Evolutionary conservation across 768 basidiomycete genomes (phyloP).

Genomic region (Pholiota microspora): DNA sequence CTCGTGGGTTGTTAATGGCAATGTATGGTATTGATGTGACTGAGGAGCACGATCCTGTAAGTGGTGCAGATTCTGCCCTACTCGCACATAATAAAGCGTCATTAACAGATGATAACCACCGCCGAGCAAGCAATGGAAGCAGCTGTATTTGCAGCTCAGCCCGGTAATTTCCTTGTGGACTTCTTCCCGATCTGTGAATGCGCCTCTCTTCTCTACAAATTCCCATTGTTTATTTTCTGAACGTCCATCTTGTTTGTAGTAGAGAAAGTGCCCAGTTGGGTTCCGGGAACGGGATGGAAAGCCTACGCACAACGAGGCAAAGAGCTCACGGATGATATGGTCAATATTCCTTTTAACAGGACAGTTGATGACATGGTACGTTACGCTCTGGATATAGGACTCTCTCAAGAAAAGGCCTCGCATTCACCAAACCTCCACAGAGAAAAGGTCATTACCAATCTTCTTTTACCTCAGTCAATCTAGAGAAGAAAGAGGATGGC

Average conservation of each 20-base stretch:
- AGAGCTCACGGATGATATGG: slow-evolving; percentile 29
- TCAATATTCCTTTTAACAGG: slow-evolving; percentile 35
- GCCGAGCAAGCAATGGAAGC: slow-evolving; percentile 22
- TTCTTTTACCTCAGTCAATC: slow-evolving; percentile 17
- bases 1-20: slow-evolving; percentile 19
- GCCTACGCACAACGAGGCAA: slow-evolving; percentile 32
- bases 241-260: slow-evolving; percentile 7
- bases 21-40: slow-evolving; percentile 27
- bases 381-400: background rate
- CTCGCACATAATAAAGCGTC: no score
- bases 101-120: slow-evolving; percentile 21
- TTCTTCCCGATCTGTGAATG: slow-evolving; percentile 22
- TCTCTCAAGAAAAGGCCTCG: no score
- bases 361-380: slow-evolving; percentile 33
- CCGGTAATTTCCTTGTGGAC: slow-evolving; percentile 29
- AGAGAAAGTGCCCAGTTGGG: slow-evolving; percentile 32
- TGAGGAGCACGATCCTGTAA: slow-evolving; percentile 20
- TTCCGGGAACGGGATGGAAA: slow-evolving; percentile 46
- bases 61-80: background rate
- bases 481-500: slow-evolving; percentile 22
- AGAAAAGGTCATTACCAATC: slow-evolving; percentile 16
- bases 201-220: background rate
- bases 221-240: background rate
- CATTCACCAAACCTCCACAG: background rate
- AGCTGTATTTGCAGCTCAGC: slow-evolving; percentile 19